These are phyloP conservation scores for Phytophthora kernoviae DNA, from an alignment of 352 stramenopile species.

Conservation along the genomic window DNA sequence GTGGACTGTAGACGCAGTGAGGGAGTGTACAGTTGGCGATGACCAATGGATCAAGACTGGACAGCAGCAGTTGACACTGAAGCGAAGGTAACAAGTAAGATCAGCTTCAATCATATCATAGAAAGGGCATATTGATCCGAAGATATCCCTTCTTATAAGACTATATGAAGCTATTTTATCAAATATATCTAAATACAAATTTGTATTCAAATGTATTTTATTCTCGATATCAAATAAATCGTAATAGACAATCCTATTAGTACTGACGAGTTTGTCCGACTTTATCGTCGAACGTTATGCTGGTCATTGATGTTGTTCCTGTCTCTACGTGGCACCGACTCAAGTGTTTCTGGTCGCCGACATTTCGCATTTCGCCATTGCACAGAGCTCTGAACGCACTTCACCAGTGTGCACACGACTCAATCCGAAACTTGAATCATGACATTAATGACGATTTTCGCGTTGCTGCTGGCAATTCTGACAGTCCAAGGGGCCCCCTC, in stretches of 20 bases:
- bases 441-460: conserved; percentile 8
- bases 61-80: not conserved
- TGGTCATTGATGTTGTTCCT: conserved; percentile 14
- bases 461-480: conserved; percentile 23
- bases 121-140: not conserved
- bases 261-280: conserved; percentile 6
- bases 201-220: not conserved
- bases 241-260: not conserved
- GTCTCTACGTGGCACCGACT: conserved; percentile 18
- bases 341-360: conserved; percentile 26
- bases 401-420: conserved; percentile 1
- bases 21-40: no score
- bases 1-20: no score
- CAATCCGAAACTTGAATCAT: conserved; percentile 1
- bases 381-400: not conserved
- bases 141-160: not conserved
- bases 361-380: conserved; percentile 15
- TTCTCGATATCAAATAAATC: not conserved
- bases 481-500: conserved; percentile 6
- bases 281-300: no score
- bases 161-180: not conserved
- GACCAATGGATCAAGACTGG: no score
- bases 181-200: not conserved
- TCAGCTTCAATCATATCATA: not conserved
- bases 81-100: not conserved